Evolutionary conservation across 2,329 filamentous ascomycete species (phyloP).

Genomic region (Diaporthe sp.): DNA sequence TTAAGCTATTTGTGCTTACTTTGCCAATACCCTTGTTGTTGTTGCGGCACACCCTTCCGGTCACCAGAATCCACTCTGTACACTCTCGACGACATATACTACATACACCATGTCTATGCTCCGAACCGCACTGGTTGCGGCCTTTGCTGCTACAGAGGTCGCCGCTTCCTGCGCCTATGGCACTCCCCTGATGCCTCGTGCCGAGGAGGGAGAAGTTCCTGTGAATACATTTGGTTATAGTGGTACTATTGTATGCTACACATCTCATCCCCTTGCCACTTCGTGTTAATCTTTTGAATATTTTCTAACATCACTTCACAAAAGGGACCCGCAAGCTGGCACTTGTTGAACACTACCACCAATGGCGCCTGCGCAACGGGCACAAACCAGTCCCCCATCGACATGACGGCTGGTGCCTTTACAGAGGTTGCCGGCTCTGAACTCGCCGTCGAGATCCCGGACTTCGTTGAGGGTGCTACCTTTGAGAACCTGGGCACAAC

Average conservation of each 20-base stretch:
- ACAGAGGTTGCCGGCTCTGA: conserved; percentile 48
- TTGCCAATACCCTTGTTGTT: not conserved
- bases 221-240: conserved; percentile 50
- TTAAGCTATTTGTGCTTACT: conserved; percentile 16
- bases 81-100: not conserved
- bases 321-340: conserved; percentile 52
- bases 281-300: not conserved
- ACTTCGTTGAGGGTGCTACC: conserved; percentile 55
- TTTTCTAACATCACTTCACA: not conserved
- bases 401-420: conserved; percentile 57
- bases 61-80: not conserved
- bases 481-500: conserved; percentile 71
- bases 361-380: conserved; percentile 66
- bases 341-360: conserved; percentile 48
- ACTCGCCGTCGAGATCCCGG: conserved; percentile 56
- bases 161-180: conserved; percentile 46
- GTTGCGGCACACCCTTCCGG: not conserved
- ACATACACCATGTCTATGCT: conserved; percentile 6
- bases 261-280: not conserved
- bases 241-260: conserved; percentile 48
- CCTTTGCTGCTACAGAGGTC: conserved; percentile 42
- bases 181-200: conserved; percentile 44
- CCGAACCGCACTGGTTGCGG: conserved; percentile 14
- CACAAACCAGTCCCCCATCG: conserved; percentile 69
- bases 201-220: conserved; percentile 47